phyloP scores from a whole-genome alignment of 129 eudicot species.

The Heracleum sosnowskyi region DNA sequence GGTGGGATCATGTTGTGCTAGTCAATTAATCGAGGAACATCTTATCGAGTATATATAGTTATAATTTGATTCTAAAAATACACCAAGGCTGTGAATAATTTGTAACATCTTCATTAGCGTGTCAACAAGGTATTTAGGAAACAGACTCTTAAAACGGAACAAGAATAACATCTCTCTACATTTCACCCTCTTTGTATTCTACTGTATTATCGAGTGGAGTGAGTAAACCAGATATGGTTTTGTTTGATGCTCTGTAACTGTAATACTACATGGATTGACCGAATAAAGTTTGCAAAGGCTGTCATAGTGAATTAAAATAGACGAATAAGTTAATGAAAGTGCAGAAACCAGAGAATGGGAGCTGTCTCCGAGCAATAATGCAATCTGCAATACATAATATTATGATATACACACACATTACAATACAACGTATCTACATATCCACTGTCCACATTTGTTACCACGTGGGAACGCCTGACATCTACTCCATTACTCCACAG shows the following conservation, averaged over 20 bases:
- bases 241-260: not conserved
- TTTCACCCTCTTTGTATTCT: not conserved
- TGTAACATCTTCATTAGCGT: not conserved
- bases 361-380: constrained; percentile 1
- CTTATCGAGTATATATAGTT: not conserved
- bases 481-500: not conserved
- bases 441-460: not conserved
- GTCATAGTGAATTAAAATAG: not conserved
- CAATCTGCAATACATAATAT: not conserved
- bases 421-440: not conserved
- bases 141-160: not conserved
- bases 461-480: constrained; percentile 8
- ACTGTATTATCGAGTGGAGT: not conserved
- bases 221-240: not conserved
- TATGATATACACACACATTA: too few species aligned
- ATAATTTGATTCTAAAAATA: too few species aligned
- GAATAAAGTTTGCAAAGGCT: not conserved
- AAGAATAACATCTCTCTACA: not conserved
- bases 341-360: constrained; percentile 3
- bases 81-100: not conserved
- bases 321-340: not conserved
- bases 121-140: not conserved
- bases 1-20: too few species aligned
- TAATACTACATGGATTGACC: not conserved
- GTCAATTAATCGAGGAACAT: too few species aligned